Evolutionary conservation across 495 filamentous ascomycete species (phyloP), one percentile per base, ranked within the genome.

Genomic region (Parathielavia hyrcaniae): DNA sequence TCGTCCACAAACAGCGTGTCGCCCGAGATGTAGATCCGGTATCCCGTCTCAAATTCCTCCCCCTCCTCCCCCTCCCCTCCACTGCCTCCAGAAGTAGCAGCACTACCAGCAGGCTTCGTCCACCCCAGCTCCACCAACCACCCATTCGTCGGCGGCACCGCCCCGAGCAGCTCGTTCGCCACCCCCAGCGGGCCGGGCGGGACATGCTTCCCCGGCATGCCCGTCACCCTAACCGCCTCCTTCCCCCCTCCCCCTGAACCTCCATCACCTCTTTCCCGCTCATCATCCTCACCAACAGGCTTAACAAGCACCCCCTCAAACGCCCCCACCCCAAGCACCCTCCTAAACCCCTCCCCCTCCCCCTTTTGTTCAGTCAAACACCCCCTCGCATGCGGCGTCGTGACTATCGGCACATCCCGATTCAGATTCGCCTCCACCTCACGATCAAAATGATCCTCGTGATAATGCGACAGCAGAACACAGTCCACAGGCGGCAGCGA

Each of bases 131-230:
- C 85, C 6, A 89, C 52, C 67, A 89, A 78, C 85, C 84, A 89
- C 38, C 85, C 86, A 61, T 88, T 88, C 5, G 82, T 86, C 1
- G 86, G 86, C 6, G 86, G 86, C 49, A 87, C 84, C 0, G 83
- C 84, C 19, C 73, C 64, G 5, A 84, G 67, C 12, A 86, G n/a
- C 35, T 85, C 76, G 66, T 88, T 88, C 23, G 73, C 67, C 26
- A 63, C 66, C 5, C 70, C 67, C 20, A 85, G 60, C 7, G 74
- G 62, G 0, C 75, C 74, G 2, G 79, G 75, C 6, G 84, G 81
- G 2, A 88, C 80, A 65, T 88, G 85, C 61, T 86, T 84, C n/a
- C 83, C 86, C 9, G 84, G 86, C 82, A 85, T 85, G 2, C 75
- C 85, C 0, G 80, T 86, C 10, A 87, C 77, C 53, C 81, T 83